Evolutionary conservation across 2,329 filamentous ascomycete species (phyloP).

Genomic region (Pseudogymnoascus sp.): DNA sequence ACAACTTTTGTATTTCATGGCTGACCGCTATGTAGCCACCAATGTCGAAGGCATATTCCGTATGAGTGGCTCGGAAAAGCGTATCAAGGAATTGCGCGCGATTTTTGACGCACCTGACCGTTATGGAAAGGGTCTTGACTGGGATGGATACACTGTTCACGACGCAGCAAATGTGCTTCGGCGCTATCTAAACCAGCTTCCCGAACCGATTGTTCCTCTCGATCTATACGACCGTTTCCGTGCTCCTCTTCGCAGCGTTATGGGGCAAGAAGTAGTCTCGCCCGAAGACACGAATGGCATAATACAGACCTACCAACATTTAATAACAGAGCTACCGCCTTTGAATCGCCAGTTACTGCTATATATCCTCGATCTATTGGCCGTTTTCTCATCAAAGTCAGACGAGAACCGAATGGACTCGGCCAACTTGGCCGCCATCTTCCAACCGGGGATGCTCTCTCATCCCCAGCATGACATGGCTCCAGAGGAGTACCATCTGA

Average conservation of each 20-base stretch:
- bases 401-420: conserved; percentile 97
- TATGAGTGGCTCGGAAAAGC: conserved; percentile 89
- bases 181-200: conserved; percentile 90
- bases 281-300: conserved; percentile 64
- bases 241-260: conserved; percentile 60
- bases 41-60: conserved; percentile 95
- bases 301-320: conserved; percentile 72
- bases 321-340: conserved; percentile 88
- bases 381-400: conserved; percentile 93
- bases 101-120: conserved; percentile 90
- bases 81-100: conserved; percentile 90
- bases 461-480: conserved; percentile 94
- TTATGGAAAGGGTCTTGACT: conserved; percentile 93
- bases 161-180: conserved; percentile 95
- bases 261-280: conserved; percentile 61
- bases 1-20: background rate
- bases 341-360: conserved; percentile 88
- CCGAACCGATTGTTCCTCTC: conserved; percentile 90
- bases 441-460: conserved; percentile 91
- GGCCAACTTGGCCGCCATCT: conserved; percentile 89
- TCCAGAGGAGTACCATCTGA: conserved; percentile 84
- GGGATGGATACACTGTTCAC: conserved; percentile 96
- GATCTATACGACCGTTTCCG: conserved; percentile 89
- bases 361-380: conserved; percentile 90
- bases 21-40: conserved; percentile 54